Conservation (phyloP, 176 grass and related monocot genomes). For the Rhynchospora tenuis region DNA sequence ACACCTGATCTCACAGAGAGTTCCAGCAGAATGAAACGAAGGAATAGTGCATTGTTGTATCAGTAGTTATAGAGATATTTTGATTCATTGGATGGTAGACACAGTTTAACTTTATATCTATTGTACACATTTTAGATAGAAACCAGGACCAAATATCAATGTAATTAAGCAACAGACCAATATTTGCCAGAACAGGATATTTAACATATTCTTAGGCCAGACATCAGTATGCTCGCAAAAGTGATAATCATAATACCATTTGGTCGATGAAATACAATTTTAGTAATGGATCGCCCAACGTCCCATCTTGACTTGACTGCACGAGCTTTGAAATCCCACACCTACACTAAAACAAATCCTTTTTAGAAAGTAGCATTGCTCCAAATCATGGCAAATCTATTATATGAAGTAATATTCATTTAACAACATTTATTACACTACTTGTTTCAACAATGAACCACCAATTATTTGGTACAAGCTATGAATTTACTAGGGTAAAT, state of each 20-base stretch:
- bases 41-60: background rate
- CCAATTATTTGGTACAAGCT: background rate
- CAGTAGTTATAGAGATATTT: background rate
- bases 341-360: slow-evolving; percentile 34
- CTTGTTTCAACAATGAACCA: slow-evolving; percentile 8
- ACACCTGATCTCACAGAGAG: background rate
- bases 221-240: background rate
- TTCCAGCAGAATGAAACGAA: background rate
- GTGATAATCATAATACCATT: slow-evolving; percentile 49
- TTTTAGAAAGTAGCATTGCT: background rate
- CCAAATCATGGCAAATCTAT: background rate
- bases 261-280: slow-evolving; percentile 80
- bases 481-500: background rate
- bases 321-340: slow-evolving; percentile 79
- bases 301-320: slow-evolving; percentile 63
- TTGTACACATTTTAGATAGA: background rate
- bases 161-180: background rate
- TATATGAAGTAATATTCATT: background rate
- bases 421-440: background rate
- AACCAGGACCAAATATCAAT: background rate
- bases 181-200: background rate
- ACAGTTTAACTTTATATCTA: background rate
- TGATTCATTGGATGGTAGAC: background rate
- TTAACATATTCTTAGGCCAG: background rate
- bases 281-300: slow-evolving; percentile 62